Base-by-base conservation (phyloP, 495 filamentous ascomycete genomes). In the Neurospora sp. region DNA sequence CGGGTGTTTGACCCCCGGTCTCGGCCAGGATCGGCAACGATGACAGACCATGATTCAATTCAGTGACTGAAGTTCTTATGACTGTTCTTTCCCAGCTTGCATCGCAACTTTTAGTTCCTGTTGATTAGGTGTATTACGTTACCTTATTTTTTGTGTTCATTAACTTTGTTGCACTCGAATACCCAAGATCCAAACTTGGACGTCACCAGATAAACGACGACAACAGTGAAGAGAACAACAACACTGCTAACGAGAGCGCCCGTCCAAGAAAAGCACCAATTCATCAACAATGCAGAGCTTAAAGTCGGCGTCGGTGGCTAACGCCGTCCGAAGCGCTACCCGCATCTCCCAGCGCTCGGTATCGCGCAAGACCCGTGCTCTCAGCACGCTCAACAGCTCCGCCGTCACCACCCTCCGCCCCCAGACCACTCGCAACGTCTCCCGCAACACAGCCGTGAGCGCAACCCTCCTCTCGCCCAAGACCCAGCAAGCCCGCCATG, bases 221-320 rank as follows among this genome's bases (percentile, higher is more conserved):
- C 49, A 23, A 23, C 20, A 54, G 3, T 10, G 9, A 20, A 23
- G 46, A 54, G 3, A 54, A 54, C 9, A 23, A 54, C 20, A 23
- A 4, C 46, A 60, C 49, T 31, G 23, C 49, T 11, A 20, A 27
- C 49, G 14, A 60, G 23, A 31, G 11, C 49, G 5, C 11, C 49
- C 5, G 20, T 27, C n/a, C 20, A 54, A 54, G n/a, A 9, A 54
- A 54, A 5, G 44, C 44, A 46, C 42, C 72, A 76, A 78, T 72
- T 69, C 46, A 35, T 44, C 12, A 73, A 69, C 60, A 44, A 81
- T 81, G 79, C 79, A 80, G 39, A 75, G 49, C 60, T 38, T 74
- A 16, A 75, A 74, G 70, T 71, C 78, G 37, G 23, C 72, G 23
- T 49, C 73, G 14, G 72, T 75, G 39, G 72, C 72, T 71, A 70